A percentile compares a stretch with the other conserved stretches of the same genome.
Conservation (phyloP, 1,284 basidiomycete genomes). For the Heterobasidion annosum region DNA sequence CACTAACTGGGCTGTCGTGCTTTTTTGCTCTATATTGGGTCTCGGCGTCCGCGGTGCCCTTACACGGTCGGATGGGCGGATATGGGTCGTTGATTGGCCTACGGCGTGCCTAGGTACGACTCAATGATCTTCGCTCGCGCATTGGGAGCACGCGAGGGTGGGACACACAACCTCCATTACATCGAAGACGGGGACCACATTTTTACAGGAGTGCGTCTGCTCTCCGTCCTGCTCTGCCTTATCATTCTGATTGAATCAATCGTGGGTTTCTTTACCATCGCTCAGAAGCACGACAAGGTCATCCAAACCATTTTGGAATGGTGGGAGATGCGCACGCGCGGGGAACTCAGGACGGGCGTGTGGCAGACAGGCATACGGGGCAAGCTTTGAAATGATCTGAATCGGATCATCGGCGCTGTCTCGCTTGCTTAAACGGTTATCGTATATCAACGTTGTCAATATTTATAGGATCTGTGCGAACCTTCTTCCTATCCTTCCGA, state of each 20-base stretch:
- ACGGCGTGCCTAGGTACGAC: constrained; percentile 44
- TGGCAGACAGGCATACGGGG: constrained; percentile 45
- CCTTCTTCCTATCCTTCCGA: not conserved
- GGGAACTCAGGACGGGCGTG: constrained; percentile 42
- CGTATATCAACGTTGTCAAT: not conserved
- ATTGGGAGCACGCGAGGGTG: constrained; percentile 44
- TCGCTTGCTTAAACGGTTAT: not conserved
- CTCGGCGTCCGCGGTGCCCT: not conserved
- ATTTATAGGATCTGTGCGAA: not conserved
- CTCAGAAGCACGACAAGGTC: constrained; percentile 47
- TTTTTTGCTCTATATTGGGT: not conserved
- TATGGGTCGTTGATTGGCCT: not conserved
- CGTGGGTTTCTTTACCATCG: not conserved
- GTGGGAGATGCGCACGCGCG: constrained; percentile 36
- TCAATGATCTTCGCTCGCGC: constrained; percentile 58
- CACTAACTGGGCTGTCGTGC: not conserved
- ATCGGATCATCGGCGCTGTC: not conserved
- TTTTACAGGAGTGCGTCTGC: constrained; percentile 44
- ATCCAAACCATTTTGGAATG: constrained; percentile 54
- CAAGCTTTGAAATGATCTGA: constrained; percentile 1
- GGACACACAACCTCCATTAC: constrained; percentile 58
- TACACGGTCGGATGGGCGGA: too few species aligned
- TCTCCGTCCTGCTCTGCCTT: not conserved
- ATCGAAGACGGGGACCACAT: constrained; percentile 71
- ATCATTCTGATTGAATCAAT: not conserved